Evolutionary conservation across 352 stramenopile species (phyloP).

Genomic region (Pythium insidiosum): DNA sequence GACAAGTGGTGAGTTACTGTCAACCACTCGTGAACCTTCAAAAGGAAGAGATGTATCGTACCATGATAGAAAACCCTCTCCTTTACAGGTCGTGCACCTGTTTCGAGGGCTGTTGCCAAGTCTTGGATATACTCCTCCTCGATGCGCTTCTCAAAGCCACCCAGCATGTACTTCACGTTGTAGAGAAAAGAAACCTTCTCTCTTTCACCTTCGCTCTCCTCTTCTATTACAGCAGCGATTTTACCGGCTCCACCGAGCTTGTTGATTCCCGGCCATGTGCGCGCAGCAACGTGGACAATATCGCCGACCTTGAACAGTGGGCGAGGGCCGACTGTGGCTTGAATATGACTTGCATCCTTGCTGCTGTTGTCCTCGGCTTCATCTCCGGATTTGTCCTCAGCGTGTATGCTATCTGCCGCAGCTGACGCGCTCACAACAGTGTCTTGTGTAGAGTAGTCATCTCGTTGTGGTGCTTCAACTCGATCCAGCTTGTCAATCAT

Average conservation of each 20-base stretch:
- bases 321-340: too few relatives aligned
- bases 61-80: conserved; percentile 61
- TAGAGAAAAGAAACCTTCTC: conserved; percentile 46
- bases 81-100: conserved; percentile 22
- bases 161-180: conserved; percentile 76
- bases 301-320: conserved; percentile 15
- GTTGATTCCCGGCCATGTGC: conserved; percentile 85
- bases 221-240: conserved; percentile 34
- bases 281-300: conserved; percentile 19
- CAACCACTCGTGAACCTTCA: too few relatives aligned
- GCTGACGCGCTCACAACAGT: too few relatives aligned
- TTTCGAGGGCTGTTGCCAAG: conserved; percentile 8
- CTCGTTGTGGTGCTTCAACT: too few relatives aligned
- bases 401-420: too few relatives aligned
- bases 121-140: conserved; percentile 40
- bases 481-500: too few relatives aligned
- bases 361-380: not conserved
- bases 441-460: too few relatives aligned
- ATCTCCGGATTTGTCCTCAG: not conserved
- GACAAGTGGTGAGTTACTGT: too few relatives aligned
- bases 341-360: not conserved
- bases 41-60: too few relatives aligned
- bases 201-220: conserved; percentile 11
- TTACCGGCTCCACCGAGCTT: conserved; percentile 68
- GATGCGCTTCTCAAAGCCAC: conserved; percentile 69